These are phyloP conservation scores for Botrytis deweyae DNA, from an alignment of 2,329 filamentous ascomycete genomes.

Conservation along the genomic window DNA sequence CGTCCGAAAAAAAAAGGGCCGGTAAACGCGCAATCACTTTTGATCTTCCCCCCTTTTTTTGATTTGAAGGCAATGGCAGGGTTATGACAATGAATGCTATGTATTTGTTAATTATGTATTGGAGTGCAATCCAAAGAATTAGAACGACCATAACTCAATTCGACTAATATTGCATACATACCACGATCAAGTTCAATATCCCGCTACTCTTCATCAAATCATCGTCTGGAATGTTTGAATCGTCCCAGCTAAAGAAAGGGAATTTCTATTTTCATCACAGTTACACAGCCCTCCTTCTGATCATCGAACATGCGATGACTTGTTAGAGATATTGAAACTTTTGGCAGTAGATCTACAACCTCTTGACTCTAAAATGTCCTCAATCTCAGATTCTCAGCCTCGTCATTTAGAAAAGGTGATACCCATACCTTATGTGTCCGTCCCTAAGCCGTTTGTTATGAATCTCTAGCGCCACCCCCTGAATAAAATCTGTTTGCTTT, in stretches of 20 bases:
- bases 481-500: neutral
- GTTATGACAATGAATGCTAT: neutral
- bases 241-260: neutral
- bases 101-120: neutral
- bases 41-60: neutral
- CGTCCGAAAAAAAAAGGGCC: neutral
- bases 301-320: neutral
- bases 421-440: neutral
- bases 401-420: neutral
- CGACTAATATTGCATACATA: neutral
- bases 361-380: neutral
- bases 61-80: neutral
- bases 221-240: neutral
- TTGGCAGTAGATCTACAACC: neutral
- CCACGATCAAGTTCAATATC: neutral
- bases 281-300: neutral
- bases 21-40: slow-evolving; percentile 16
- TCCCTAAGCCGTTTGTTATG: neutral
- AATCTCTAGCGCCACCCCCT: slow-evolving; percentile 14
- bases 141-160: neutral
- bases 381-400: slow-evolving; percentile 14
- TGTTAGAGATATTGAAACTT: neutral
- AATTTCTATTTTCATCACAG: neutral
- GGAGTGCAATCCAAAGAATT: neutral
- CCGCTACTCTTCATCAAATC: neutral